Conservation (phyloP, 805 yeast species). For the Kuraishia borneana region DNA sequence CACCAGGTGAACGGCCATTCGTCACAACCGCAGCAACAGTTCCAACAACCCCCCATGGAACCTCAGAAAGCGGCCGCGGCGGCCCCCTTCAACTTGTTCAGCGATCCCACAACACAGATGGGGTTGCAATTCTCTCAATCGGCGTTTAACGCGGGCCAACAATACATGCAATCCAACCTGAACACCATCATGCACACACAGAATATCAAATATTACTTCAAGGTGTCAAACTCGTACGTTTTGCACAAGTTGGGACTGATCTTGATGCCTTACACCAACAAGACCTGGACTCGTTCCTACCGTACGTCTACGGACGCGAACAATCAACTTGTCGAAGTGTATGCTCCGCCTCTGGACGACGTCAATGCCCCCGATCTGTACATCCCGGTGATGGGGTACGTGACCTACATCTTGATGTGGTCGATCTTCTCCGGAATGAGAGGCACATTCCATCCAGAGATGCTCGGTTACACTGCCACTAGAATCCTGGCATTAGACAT, state of each 20-base stretch:
- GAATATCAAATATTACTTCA: constrained; percentile 77
- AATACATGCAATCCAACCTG: constrained; percentile 65
- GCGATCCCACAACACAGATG: constrained; percentile 75
- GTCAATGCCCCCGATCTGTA: constrained; percentile 94
- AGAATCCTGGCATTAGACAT: constrained; percentile 76
- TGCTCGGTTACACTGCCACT: constrained; percentile 78
- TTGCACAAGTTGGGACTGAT: constrained; percentile 60
- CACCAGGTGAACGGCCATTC: constrained; percentile 6
- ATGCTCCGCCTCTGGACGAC: constrained; percentile 75
- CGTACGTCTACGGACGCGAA: constrained; percentile 24
- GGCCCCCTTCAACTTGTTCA: constrained; percentile 26
- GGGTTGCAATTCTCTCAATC: constrained; percentile 83
- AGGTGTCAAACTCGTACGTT: constrained; percentile 85
- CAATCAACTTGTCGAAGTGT: constrained; percentile 22
- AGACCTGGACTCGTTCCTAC: constrained; percentile 63
- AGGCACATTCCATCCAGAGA: constrained; percentile 88
- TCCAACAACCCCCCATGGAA: constrained; percentile 11
- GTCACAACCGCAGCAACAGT: constrained; percentile 17
- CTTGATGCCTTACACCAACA: constrained; percentile 76
- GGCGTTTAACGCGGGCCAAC: constrained; percentile 75
- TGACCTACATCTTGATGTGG: constrained; percentile 77
- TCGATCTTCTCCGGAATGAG: constrained; percentile 77
- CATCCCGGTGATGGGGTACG: constrained; percentile 87
- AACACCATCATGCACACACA: constrained; percentile 36
- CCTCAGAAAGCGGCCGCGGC: constrained; percentile 6